A percentile compares a stretch with the other conserved stretches of the same genome.
These are phyloP conservation scores for Leucogyrophana mollusca DNA, from an alignment of 768 basidiomycete species.

Conservation along the genomic window DNA sequence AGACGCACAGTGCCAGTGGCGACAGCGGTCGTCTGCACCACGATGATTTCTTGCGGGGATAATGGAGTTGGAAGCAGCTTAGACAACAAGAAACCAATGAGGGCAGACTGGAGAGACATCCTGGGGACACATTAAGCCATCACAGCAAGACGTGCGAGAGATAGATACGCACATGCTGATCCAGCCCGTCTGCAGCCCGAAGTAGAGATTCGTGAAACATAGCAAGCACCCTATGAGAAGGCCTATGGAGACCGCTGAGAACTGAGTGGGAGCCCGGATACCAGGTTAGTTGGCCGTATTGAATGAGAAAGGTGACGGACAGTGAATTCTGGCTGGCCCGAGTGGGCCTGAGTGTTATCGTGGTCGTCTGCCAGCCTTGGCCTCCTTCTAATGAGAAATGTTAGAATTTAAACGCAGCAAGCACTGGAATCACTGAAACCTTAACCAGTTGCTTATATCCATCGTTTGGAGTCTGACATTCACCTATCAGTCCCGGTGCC, in stretches of 20 bases:
- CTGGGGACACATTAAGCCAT: conserved; percentile 34
- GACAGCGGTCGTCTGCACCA: conserved; percentile 93
- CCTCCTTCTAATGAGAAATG: no score
- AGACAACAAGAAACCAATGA: conserved; percentile 88
- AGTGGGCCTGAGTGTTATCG: neutral
- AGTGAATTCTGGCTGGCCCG: conserved; percentile 27
- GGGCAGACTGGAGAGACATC: conserved; percentile 95
- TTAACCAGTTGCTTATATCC: conserved; percentile 18
- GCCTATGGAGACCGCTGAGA: conserved; percentile 70
- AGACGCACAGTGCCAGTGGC: conserved; percentile 74
- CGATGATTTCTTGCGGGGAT: conserved; percentile 90
- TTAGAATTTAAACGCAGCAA: neutral
- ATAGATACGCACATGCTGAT: conserved; percentile 74
- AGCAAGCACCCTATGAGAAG: conserved; percentile 82
- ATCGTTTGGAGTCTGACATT: no score
- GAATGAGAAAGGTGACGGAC: conserved; percentile 11
- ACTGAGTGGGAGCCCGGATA: conserved; percentile 13
- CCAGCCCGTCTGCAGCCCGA: conserved; percentile 88
- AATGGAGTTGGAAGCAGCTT: conserved; percentile 68
- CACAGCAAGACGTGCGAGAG: neutral
- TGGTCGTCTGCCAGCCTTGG: no score
- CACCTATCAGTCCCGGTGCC: no score
- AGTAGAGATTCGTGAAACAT: conserved; percentile 90
- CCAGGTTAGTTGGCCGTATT: neutral
- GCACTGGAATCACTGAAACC: conserved; percentile 12